These are phyloP conservation scores for Globisporangium orthogonon DNA, from an alignment of 352 stramenopile species.

Conservation along the genomic window DNA sequence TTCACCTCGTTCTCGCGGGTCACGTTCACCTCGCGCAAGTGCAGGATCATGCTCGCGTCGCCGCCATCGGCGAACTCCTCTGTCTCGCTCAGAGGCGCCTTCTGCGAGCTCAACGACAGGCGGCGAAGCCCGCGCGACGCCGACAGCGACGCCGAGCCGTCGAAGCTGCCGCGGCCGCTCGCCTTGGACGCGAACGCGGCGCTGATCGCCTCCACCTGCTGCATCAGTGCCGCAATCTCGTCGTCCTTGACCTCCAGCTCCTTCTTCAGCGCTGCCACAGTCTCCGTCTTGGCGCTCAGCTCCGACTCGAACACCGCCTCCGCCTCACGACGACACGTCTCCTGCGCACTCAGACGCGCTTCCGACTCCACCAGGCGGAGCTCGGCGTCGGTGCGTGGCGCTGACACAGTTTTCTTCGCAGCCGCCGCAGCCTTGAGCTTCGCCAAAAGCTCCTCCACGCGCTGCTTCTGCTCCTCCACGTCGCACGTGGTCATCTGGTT, in stretches of 20 bases:
- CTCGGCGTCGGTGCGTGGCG: constrained; percentile 22
- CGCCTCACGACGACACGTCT: constrained; percentile 41
- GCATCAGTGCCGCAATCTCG: constrained; percentile 9
- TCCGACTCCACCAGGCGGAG: constrained; percentile 28
- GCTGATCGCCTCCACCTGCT: constrained; percentile 18
- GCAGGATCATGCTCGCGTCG: constrained; percentile 14
- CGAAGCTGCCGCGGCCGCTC: constrained; percentile 1
- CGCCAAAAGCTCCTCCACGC: constrained; percentile 1
- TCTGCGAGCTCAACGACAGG: constrained; percentile 3
- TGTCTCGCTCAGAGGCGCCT: background rate
- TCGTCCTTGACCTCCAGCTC: constrained; percentile 13
- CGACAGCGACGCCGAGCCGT: constrained; percentile 7
- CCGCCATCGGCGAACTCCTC: background rate
- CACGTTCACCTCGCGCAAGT: constrained; percentile 23
- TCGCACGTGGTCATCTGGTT: constrained; percentile 28
- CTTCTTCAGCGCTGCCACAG: constrained; percentile 32
- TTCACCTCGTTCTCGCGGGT: constrained; percentile 38
- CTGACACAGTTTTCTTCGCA: constrained; percentile 18
- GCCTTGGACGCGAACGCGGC: constrained; percentile 12
- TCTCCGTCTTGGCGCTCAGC: constrained; percentile 29
- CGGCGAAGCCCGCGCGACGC: constrained; percentile 5
- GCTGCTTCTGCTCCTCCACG: constrained; percentile 24
- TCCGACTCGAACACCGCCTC: constrained; percentile 41
- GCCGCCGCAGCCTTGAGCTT: constrained; percentile 14
- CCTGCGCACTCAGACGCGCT: constrained; percentile 30